Evolutionary conservation across 768 basidiomycete species (phyloP).

Genomic region (Tricholoma bakamatsutake): DNA sequence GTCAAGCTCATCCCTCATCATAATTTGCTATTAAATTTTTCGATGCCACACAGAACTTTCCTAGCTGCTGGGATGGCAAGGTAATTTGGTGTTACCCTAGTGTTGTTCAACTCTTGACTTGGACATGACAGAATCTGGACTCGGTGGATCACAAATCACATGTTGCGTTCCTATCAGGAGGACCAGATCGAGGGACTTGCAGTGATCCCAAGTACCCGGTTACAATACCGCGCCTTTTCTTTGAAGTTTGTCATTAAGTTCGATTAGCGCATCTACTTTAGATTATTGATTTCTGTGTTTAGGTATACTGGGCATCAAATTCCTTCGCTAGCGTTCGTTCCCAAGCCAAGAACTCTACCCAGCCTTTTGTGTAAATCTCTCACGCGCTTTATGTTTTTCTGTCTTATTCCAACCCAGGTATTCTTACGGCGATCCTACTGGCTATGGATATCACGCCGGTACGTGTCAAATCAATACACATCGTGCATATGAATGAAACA

Average conservation of each 20-base stretch:
- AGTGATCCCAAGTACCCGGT: conserved; percentile 40
- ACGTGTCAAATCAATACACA: conserved; percentile 8
- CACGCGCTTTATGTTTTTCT: not conserved
- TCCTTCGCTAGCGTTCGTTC: conserved; percentile 26
- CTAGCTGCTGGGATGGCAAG: conserved; percentile 53
- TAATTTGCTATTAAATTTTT: not conserved
- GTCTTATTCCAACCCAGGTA: conserved; percentile 21
- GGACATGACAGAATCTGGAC: conserved; percentile 33
- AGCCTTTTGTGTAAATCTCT: conserved; percentile 46
- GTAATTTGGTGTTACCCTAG: conserved; percentile 17
- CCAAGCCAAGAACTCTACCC: conserved; percentile 40
- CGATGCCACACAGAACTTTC: conserved; percentile 34
- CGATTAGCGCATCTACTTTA: not conserved
- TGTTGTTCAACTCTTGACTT: not conserved
- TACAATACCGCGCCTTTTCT: conserved; percentile 43
- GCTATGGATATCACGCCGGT: conserved; percentile 58
- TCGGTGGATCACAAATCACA: conserved; percentile 49
- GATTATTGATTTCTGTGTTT: not conserved
- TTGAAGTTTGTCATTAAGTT: conserved; percentile 33
- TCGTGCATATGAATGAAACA: not conserved
- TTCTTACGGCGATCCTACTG: conserved; percentile 56
- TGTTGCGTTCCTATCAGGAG: conserved; percentile 40
- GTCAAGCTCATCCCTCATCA: conserved; percentile 11
- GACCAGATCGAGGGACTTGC: conserved; percentile 45
- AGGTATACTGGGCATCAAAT: conserved; percentile 42